These are phyloP conservation scores for Albatrellus sp. DNA, from an alignment of 1,284 basidiomycete species.

Conservation along the genomic window DNA sequence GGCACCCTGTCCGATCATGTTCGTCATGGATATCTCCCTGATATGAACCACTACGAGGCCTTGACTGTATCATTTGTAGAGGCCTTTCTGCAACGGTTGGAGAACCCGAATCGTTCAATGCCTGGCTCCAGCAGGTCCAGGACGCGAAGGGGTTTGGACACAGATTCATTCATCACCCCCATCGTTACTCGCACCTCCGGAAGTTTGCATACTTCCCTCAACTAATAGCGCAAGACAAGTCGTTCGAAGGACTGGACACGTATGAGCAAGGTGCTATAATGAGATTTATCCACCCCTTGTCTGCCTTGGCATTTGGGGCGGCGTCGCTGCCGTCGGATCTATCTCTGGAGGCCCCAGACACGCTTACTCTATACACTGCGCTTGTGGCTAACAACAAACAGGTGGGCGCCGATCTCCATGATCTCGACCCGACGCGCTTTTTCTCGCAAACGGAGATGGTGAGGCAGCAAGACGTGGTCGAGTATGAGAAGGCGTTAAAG, in stretches of 20 bases:
- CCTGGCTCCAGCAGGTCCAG: conserved; percentile 53
- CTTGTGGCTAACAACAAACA: conserved; percentile 17
- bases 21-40: conserved; percentile 12
- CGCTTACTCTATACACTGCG: conserved; percentile 35
- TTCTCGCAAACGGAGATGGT: conserved; percentile 30
- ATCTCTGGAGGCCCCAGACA: conserved; percentile 46
- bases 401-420: conserved; percentile 16
- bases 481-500: conserved; percentile 45
- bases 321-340: conserved; percentile 45
- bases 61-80: conserved; percentile 18
- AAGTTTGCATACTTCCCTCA: conserved; percentile 44
- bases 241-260: conserved; percentile 27
- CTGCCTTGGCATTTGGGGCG: conserved; percentile 37
- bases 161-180: conserved; percentile 45
- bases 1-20: conserved; percentile 61
- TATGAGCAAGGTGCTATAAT: conserved; percentile 26
- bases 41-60: neutral
- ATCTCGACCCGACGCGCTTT: conserved; percentile 33
- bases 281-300: conserved; percentile 48
- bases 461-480: conserved; percentile 43
- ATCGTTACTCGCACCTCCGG: conserved; percentile 61
- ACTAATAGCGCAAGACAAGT: neutral
- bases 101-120: conserved; percentile 47
- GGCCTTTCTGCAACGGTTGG: conserved; percentile 64
- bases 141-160: conserved; percentile 42